phyloP scores from a whole-genome alignment of 176 grass and related monocot species.

The Ananas comosus region DNA sequence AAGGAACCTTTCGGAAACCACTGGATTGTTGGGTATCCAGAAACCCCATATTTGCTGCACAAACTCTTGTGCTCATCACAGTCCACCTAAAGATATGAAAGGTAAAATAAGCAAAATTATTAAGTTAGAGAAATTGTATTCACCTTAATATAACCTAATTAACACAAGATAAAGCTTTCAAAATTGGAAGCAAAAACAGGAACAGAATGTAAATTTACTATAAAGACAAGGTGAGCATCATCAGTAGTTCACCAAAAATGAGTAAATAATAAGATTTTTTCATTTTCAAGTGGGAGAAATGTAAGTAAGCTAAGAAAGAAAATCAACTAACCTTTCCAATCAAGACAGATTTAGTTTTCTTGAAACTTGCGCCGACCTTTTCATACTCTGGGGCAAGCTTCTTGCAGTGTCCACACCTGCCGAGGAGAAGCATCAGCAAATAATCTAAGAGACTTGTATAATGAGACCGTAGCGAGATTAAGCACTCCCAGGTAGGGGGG shows the following conservation, averaged over 20 bases:
- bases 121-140: not conserved
- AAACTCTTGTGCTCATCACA: slow-evolving; percentile 88
- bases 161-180: no score
- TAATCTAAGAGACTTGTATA: not conserved
- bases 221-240: no score
- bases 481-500: not conserved
- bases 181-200: not conserved
- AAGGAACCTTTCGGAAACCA: slow-evolving; percentile 97
- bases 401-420: slow-evolving; percentile 98
- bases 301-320: not conserved
- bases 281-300: no score
- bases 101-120: slow-evolving; percentile 12
- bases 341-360: slow-evolving; percentile 82
- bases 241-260: no score
- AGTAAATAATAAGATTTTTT: no score
- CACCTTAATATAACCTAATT: no score
- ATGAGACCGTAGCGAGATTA: not conserved
- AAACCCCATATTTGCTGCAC: slow-evolving; percentile 96
- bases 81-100: slow-evolving; percentile 52
- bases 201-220: not conserved
- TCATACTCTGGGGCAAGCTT: slow-evolving; percentile 98
- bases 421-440: slow-evolving; percentile 6
- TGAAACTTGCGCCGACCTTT: slow-evolving; percentile 83
- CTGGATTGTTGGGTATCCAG: slow-evolving; percentile 90
- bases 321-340: slow-evolving; percentile 67